Evolutionary conservation across 2,329 filamentous ascomycete genomes (phyloP).

Genomic region (Arachnomyces sp.): DNA sequence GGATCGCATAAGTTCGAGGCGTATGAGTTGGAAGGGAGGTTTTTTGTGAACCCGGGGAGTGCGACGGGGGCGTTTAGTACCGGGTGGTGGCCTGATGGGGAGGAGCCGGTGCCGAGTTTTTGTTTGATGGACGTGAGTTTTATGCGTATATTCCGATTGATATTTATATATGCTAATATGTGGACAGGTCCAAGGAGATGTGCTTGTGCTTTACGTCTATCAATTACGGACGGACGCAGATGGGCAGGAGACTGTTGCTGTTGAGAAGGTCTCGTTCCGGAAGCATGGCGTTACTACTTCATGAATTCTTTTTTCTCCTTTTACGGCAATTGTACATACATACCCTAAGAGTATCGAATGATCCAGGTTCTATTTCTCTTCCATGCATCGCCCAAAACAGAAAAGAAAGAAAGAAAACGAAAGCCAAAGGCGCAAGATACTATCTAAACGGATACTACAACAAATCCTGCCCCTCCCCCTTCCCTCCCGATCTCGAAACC

Average conservation of each 20-base stretch:
- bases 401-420: too few species aligned
- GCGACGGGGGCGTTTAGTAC: constrained; percentile 60
- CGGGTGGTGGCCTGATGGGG: constrained; percentile 50
- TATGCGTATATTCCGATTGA: constrained; percentile 4
- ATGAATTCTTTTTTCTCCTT: constrained; percentile 27
- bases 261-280: constrained; percentile 80
- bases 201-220: constrained; percentile 91
- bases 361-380: constrained; percentile 1
- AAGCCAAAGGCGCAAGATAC: too few species aligned
- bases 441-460: too few species aligned
- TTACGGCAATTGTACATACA: constrained; percentile 23
- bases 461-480: too few species aligned
- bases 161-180: constrained; percentile 9
- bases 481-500: neutral
- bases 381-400: too few species aligned
- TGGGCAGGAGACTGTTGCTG: constrained; percentile 69
- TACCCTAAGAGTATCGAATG: constrained; percentile 10
- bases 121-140: constrained; percentile 91
- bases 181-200: constrained; percentile 82
- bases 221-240: constrained; percentile 70
- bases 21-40: constrained; percentile 64
- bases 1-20: constrained; percentile 64
- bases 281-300: constrained; percentile 59
- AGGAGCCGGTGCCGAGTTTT: constrained; percentile 81
- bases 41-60: constrained; percentile 63